Evolutionary conservation across 2,329 filamentous ascomycete species (phyloP).

Genomic region (Amesomyces nigricolor): DNA sequence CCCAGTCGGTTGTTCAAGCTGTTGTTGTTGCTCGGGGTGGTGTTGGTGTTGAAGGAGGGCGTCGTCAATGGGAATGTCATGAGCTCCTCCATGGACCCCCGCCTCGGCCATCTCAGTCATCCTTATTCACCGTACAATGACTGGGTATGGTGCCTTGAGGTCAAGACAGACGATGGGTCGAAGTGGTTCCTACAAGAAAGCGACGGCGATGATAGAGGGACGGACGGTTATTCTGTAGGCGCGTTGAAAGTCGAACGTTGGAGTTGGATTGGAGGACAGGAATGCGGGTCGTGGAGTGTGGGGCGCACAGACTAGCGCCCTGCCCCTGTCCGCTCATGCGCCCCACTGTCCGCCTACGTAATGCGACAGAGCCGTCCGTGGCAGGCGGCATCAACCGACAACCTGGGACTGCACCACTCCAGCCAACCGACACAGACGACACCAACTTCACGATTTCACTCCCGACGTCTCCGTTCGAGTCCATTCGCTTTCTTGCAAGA

Average conservation of each 20-base stretch:
- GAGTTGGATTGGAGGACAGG: constrained; percentile 3
- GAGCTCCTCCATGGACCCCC: background rate
- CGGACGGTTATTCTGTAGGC: constrained; percentile 25
- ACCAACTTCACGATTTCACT: background rate
- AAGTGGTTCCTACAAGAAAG: constrained; percentile 25
- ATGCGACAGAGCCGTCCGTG: constrained; percentile 1
- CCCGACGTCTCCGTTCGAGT: background rate
- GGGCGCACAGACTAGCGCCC: constrained; percentile 9
- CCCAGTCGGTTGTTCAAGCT: background rate
- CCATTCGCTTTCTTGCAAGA: background rate
- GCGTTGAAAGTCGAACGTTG: background rate
- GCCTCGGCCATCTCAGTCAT: background rate
- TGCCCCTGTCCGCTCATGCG: background rate
- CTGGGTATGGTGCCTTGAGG: background rate
- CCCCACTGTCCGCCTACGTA: constrained; percentile 7
- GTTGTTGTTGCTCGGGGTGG: background rate
- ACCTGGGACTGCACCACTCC: background rate
- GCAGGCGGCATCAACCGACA: constrained; percentile 2
- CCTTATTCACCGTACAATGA: background rate
- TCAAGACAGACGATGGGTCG: background rate
- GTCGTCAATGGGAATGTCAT: background rate
- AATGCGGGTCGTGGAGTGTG: background rate
- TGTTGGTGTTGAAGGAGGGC: background rate
- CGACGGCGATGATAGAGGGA: background rate
- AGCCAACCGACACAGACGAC: constrained; percentile 12